These are phyloP conservation scores for Leptographium flavum DNA, from an alignment of 2,329 filamentous ascomycete genomes.

Conservation along the genomic window DNA sequence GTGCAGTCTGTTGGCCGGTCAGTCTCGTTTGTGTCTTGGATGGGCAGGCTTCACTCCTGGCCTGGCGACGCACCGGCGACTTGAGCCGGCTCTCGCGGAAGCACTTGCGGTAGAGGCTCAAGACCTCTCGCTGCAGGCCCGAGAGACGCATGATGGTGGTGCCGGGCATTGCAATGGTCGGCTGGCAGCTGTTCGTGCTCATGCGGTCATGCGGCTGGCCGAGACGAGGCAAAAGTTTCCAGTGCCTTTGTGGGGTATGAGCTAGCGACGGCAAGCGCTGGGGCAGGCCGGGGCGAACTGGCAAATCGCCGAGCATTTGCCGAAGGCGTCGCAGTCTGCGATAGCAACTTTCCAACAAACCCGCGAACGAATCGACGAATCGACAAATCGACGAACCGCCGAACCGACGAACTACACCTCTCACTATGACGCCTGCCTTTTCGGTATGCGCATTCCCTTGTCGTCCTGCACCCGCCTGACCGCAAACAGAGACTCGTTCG, in stretches of 20 bases:
- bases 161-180: too few relatives aligned
- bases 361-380: background rate
- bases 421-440: conserved; percentile 11
- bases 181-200: too few relatives aligned
- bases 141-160: conserved; percentile 58
- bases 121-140: conserved; percentile 79
- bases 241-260: too few relatives aligned
- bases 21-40: too few relatives aligned
- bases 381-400: background rate
- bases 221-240: background rate
- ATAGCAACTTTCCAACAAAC: background rate
- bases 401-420: background rate
- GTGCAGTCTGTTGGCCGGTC: too few relatives aligned
- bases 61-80: conserved; percentile 49
- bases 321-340: background rate
- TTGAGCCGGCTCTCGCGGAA: conserved; percentile 71
- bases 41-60: too few relatives aligned
- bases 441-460: conserved; percentile 7
- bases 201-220: conserved; percentile 14
- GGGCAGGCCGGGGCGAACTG: background rate
- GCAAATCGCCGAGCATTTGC: background rate
- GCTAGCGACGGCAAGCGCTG: too few relatives aligned
- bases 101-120: conserved; percentile 75
- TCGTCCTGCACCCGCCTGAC: background rate
- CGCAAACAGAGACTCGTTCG: conserved; percentile 50